Evolutionary conservation across 2,329 filamentous ascomycete species (phyloP).

Genomic region (Dendrostoma leiphaemia): DNA sequence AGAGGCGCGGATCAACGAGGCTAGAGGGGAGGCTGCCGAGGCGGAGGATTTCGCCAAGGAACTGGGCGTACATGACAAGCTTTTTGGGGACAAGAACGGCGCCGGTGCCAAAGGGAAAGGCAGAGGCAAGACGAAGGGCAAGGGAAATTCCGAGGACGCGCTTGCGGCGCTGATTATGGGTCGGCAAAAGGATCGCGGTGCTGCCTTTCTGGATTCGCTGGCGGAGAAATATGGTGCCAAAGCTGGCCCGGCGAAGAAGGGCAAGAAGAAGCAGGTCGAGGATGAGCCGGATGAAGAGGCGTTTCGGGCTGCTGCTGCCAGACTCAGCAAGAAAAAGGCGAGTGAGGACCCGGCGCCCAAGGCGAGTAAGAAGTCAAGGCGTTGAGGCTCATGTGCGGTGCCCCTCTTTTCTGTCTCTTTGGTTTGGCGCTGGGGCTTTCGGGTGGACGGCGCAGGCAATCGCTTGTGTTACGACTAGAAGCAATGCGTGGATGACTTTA

Average conservation of each 20-base stretch:
- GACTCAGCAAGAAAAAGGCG: constrained; percentile 37
- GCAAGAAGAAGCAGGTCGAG: constrained; percentile 48
- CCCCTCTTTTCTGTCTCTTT: not conserved
- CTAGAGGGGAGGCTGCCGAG: constrained; percentile 66
- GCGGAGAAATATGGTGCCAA: constrained; percentile 70
- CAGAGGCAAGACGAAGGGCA: constrained; percentile 24
- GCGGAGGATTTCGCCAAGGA: constrained; percentile 75
- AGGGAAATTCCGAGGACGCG: constrained; percentile 20
- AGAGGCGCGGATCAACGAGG: constrained; percentile 57
- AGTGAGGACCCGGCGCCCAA: constrained; percentile 16
- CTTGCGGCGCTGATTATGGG: constrained; percentile 73
- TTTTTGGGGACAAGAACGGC: constrained; percentile 53
- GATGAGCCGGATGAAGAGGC: constrained; percentile 61
- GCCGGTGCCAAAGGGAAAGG: constrained; percentile 36
- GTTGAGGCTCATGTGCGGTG: constrained; percentile 17
- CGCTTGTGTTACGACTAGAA: not conserved
- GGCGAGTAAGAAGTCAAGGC: constrained; percentile 19
- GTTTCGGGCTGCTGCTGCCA: constrained; percentile 56
- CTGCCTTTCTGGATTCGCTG: constrained; percentile 67
- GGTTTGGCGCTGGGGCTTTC: constrained; percentile 11
- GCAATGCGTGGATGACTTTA: not conserved
- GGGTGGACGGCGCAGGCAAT: not conserved
- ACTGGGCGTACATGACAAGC: constrained; percentile 69
- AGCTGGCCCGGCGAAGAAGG: constrained; percentile 36
- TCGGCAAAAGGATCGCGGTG: constrained; percentile 62